These are phyloP conservation scores for Oropetium thomaeum DNA, from an alignment of 176 grass and related monocot species.

Conservation along the genomic window DNA sequence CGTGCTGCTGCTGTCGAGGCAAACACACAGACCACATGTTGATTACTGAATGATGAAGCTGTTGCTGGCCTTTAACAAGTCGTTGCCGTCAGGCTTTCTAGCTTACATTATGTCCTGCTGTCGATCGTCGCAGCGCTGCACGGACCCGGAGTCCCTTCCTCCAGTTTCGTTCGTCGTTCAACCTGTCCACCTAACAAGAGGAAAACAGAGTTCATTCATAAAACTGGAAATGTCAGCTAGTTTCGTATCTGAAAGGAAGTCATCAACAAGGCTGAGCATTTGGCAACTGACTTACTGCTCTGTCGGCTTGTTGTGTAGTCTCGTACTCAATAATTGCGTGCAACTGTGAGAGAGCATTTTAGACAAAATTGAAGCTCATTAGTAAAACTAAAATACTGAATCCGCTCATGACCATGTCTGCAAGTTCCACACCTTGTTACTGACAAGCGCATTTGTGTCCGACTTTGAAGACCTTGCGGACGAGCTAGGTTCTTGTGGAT, in stretches of 20 bases:
- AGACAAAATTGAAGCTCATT: neutral
- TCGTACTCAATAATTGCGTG: conserved; percentile 73
- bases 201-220: too few species aligned
- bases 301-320: conserved; percentile 48
- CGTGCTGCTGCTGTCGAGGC: neutral
- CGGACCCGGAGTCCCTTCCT: conserved; percentile 67
- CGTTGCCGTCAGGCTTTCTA: neutral
- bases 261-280: neutral
- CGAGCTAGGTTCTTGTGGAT: conserved; percentile 65
- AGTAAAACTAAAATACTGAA: too few species aligned
- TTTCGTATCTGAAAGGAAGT: neutral
- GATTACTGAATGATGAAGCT: too few species aligned
- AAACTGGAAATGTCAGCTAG: neutral
- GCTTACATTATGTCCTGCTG: conserved; percentile 28
- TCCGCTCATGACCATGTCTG: too few species aligned
- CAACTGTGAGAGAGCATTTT: conserved; percentile 3
- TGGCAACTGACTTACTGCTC: conserved; percentile 44
- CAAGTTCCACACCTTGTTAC: conserved; percentile 37
- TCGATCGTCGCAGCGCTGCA: conserved; percentile 33
- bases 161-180: conserved; percentile 70
- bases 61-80: neutral
- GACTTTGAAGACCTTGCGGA: conserved; percentile 46
- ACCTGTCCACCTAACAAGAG: conserved; percentile 50
- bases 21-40: neutral
- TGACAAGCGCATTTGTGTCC: conserved; percentile 43